Evolutionary conservation across 768 basidiomycete genomes (phyloP), one percentile per base, ranked within the genome.

Genomic region (Lactifluus echinatus): DNA sequence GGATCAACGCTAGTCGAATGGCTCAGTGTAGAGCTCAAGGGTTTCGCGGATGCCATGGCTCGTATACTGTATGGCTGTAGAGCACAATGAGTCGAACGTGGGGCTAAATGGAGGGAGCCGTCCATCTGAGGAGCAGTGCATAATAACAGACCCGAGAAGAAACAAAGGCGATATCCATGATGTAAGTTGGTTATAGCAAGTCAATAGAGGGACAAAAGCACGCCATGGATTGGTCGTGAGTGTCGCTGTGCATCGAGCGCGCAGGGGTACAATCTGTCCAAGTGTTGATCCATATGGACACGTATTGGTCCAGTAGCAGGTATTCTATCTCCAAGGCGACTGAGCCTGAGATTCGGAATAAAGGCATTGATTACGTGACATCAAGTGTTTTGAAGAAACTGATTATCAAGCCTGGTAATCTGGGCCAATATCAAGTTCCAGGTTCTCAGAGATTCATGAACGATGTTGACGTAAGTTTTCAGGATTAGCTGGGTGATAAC

Each of bases 281-380:
- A 33, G 15, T 48, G 40, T 53, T 44, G 46, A 37, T 53, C 46
- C 46, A 29, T 49, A 37, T 43, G 33, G 57, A 48, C 40, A 26
- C 31, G 14, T 36, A 42, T 43, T 29, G 33, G 45, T 52, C 50
- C 29, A 21, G 40, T 36, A 10, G 24, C 11, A 17, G 15, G 21
- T 12, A 8, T 14, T 15, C 37, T 23, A 42, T 40, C 23, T 21
- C 47, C 52, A 43, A 43, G 40, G 40, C 34, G 34, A 57, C 45
- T 34, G 3, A 40, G 11, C 11, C 5, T 37, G 17, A 17, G 11
- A 19, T 40, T 40, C 6, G 37, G 31, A 59, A 53, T 33, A 54
- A 54, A 44, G 33, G 11, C 23, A 46, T 51, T 11, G 37, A n/a
- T 28, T 10, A 21, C 44, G 28, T 21, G 34, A 34, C 26, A 56